These are phyloP conservation scores for Penicillium palitans DNA, from an alignment of 2,329 filamentous ascomycete species.

Conservation along the genomic window DNA sequence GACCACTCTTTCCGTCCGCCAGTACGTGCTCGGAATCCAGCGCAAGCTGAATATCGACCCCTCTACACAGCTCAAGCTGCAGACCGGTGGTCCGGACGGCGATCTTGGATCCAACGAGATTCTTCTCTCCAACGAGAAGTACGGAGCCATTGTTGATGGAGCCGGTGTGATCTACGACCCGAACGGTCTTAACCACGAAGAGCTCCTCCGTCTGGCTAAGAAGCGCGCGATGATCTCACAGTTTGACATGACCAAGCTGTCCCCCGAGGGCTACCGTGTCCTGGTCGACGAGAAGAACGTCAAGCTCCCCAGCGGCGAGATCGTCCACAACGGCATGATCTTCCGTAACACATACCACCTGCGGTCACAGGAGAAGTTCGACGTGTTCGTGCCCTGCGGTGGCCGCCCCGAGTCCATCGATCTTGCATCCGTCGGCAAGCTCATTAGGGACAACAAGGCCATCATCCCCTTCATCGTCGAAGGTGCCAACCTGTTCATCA, in stretches of 20 bases:
- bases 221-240: constrained; percentile 84
- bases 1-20: constrained; percentile 94
- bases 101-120: constrained; percentile 98
- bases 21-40: constrained; percentile 96
- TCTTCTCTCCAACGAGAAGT: constrained; percentile 91
- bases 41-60: constrained; percentile 91
- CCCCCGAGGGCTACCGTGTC: constrained; percentile 83
- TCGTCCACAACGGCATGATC: constrained; percentile 83
- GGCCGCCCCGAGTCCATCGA: constrained; percentile 97
- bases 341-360: constrained; percentile 99
- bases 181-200: constrained; percentile 78
- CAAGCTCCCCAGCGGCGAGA: constrained; percentile 81
- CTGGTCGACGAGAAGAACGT: constrained; percentile 88
- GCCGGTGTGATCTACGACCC: constrained; percentile 93
- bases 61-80: constrained; percentile 82
- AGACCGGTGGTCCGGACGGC: constrained; percentile 95
- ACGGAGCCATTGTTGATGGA: constrained; percentile 92
- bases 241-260: constrained; percentile 83
- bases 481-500: constrained; percentile 97
- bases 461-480: constrained; percentile 94
- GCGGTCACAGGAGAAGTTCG: constrained; percentile 72
- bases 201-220: constrained; percentile 82
- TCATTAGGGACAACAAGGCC: constrained; percentile 87
- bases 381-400: constrained; percentile 93
- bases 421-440: constrained; percentile 77